These are phyloP conservation scores for Cutaneotrichosporon spelunceum DNA, from an alignment of 1,284 basidiomycete genomes.

Conservation along the genomic window DNA sequence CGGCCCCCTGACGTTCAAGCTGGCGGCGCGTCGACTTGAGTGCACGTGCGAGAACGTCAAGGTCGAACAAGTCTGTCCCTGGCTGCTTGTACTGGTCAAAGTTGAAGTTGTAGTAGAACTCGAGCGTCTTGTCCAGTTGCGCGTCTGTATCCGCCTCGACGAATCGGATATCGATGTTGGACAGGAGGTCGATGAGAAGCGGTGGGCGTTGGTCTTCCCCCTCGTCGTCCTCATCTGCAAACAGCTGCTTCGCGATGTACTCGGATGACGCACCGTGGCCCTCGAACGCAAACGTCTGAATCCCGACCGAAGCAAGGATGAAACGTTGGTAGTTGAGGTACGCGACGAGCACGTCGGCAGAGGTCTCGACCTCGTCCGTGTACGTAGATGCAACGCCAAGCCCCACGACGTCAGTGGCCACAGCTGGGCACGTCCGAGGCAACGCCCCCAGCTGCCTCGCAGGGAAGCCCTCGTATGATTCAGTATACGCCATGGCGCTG, in stretches of 20 bases:
- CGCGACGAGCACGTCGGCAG: conserved; percentile 67
- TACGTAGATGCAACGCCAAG: conserved; percentile 65
- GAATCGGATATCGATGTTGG: conserved; percentile 84
- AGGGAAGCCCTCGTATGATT: conserved; percentile 86
- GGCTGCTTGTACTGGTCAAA: conserved; percentile 69
- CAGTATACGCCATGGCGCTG: conserved; percentile 79
- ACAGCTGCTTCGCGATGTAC: conserved; percentile 69
- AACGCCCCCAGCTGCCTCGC: conserved; percentile 66
- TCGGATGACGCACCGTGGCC: conserved; percentile 69
- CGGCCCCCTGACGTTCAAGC: conserved; percentile 65
- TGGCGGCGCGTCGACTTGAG: conserved; percentile 61
- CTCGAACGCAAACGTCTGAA: conserved; percentile 84
- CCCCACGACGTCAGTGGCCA: conserved; percentile 53
- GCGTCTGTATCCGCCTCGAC: conserved; percentile 67
- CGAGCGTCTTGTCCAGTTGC: conserved; percentile 55
- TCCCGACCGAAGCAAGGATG: conserved; percentile 78
- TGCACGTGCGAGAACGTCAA: conserved; percentile 66
- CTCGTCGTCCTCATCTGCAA: conserved; percentile 58
- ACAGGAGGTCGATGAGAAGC: conserved; percentile 79
- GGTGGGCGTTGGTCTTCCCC: conserved; percentile 69
- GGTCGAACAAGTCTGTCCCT: conserved; percentile 71
- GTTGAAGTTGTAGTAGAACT: conserved; percentile 67
- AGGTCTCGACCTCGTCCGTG: conserved; percentile 72
- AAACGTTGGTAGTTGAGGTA: conserved; percentile 80
- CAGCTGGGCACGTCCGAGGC: conserved; percentile 56